Percentiles rank a stretch among this genome's conserved stretches.
These are phyloP conservation scores for Panaeolus cyanescens DNA, from an alignment of 768 basidiomycete genomes.

Conservation along the genomic window DNA sequence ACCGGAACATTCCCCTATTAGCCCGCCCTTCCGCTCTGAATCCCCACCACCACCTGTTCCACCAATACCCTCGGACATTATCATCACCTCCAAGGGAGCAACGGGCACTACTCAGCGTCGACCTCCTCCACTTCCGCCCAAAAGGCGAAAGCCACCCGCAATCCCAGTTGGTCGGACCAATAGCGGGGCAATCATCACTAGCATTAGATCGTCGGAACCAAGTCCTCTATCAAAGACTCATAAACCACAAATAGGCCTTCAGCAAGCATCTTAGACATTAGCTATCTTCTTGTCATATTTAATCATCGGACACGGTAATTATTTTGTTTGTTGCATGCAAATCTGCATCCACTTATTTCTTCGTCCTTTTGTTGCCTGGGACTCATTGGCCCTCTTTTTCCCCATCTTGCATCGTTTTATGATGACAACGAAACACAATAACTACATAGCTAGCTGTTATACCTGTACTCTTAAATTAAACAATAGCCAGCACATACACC, in stretches of 20 bases:
- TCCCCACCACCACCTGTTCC: slow-evolving; percentile 2
- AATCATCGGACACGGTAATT: background rate
- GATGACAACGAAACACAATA: background rate
- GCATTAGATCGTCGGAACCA: slow-evolving; percentile 51
- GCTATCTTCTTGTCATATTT: background rate
- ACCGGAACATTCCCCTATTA: slow-evolving; percentile 6
- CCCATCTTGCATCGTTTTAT: background rate
- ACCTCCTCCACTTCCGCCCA: slow-evolving; percentile 69
- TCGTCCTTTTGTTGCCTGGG: background rate
- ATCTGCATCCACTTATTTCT: background rate
- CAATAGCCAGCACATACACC: too few relatives aligned
- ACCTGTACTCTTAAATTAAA: too few relatives aligned
- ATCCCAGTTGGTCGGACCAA: slow-evolving; percentile 54
- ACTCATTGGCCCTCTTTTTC: background rate
- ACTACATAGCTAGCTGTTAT: too few relatives aligned
- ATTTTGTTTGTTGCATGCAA: background rate
- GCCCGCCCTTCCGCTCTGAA: background rate
- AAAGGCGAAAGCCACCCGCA: slow-evolving; percentile 73
- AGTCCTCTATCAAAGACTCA: slow-evolving; percentile 31
- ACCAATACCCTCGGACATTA: background rate
- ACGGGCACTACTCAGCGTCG: slow-evolving; percentile 28
- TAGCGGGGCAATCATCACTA: slow-evolving; percentile 58
- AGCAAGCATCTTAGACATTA: slow-evolving; percentile 17
- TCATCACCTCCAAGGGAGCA: slow-evolving; percentile 13
- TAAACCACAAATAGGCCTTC: slow-evolving; percentile 20